Evolutionary conservation across 78 protist genomes (phyloP).

Genomic region (Speleostelium caveatum): DNA sequence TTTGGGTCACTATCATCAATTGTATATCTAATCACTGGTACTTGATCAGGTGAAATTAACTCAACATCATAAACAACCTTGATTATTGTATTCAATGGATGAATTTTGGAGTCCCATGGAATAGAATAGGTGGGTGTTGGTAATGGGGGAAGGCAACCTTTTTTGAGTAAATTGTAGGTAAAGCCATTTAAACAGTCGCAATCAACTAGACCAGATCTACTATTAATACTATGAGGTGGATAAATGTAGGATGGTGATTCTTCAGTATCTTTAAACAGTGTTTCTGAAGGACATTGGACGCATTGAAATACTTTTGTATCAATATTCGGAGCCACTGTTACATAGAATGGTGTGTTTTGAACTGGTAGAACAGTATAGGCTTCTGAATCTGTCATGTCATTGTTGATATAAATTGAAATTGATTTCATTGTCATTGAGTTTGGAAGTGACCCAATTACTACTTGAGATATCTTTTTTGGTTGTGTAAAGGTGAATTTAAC

Average conservation of each 20-base stretch:
- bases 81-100: neutral
- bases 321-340: too few species aligned
- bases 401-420: neutral
- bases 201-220: neutral
- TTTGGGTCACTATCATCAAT: constrained; percentile 11
- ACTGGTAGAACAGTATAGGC: neutral
- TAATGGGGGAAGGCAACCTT: constrained; percentile 23
- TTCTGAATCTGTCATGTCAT: neutral
- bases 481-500: neutral
- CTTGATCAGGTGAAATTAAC: neutral
- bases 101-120: neutral
- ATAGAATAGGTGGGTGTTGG: constrained; percentile 1
- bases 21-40: constrained; percentile 2
- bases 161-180: neutral
- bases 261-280: neutral
- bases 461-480: neutral
- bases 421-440: constrained; percentile 3
- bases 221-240: neutral
- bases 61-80: neutral
- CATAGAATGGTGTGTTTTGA: neutral
- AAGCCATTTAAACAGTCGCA: constrained; percentile 27
- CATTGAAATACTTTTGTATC: neutral
- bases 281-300: neutral
- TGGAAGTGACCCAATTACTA: constrained; percentile 3
- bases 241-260: neutral